A percentile compares a stretch with the other conserved stretches of the same genome.
phyloP scores from a whole-genome alignment of 495 filamentous ascomycete genomes.

The Cercophora samala region DNA sequence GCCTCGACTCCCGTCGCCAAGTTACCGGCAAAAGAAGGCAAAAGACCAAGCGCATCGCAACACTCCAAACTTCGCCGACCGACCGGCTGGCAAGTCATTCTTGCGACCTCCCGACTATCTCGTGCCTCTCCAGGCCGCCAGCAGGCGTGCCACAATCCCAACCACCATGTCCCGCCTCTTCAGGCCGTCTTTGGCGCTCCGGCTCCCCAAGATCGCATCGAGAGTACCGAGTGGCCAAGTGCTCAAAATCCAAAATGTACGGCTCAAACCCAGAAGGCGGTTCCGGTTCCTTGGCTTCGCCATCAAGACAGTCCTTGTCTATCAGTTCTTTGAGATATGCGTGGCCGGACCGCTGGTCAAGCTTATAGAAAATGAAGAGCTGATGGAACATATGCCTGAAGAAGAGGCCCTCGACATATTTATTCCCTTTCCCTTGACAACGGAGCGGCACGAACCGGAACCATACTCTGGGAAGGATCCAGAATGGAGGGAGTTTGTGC shows the following conservation, averaged over 20 bases:
- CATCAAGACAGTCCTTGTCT: slow-evolving; percentile 5
- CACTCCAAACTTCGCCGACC: neutral
- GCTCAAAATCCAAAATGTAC: slow-evolving; percentile 37
- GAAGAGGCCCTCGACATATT: slow-evolving; percentile 45
- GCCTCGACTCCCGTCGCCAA: neutral
- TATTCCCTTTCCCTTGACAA: slow-evolving; percentile 58
- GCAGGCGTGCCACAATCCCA: slow-evolving; percentile 32
- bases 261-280: slow-evolving; percentile 32
- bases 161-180: slow-evolving; percentile 38
- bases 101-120: neutral
- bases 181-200: slow-evolving; percentile 28
- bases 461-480: slow-evolving; percentile 61
- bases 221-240: slow-evolving; percentile 20
- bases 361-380: slow-evolving; percentile 19
- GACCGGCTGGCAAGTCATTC: neutral
- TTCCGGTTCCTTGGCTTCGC: slow-evolving; percentile 13
- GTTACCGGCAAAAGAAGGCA: neutral
- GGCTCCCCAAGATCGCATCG: slow-evolving; percentile 15
- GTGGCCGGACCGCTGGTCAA: slow-evolving; percentile 21
- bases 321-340: neutral
- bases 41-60: neutral
- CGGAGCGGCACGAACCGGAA: slow-evolving; percentile 38
- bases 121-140: slow-evolving; percentile 32
- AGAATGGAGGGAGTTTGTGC: slow-evolving; percentile 66
- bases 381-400: slow-evolving; percentile 32